Conservation (phyloP, 2,329 filamentous ascomycete species). For the Lasiodiplodia hormozganensis region DNA sequence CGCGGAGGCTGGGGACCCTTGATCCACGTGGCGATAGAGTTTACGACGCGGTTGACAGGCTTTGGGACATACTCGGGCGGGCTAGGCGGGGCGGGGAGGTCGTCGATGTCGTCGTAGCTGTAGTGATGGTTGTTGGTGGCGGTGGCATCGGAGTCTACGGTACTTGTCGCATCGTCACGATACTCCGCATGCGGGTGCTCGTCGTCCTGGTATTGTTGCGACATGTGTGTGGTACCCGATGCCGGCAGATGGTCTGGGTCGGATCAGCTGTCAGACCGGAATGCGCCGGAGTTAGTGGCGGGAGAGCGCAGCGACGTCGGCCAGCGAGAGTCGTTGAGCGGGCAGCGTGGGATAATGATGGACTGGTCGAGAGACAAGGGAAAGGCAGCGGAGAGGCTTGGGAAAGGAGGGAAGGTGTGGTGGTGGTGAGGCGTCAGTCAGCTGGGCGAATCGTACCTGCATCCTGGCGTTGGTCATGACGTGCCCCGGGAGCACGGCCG, state of each 20-base stretch:
- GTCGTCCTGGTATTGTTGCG: background rate
- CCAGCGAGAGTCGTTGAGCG: conserved; percentile 18
- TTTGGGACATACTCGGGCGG: conserved; percentile 54
- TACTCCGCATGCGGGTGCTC: conserved; percentile 35
- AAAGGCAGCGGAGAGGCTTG: background rate
- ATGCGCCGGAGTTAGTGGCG: conserved; percentile 15
- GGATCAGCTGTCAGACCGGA: conserved; percentile 14
- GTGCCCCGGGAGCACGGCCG: conserved; percentile 11
- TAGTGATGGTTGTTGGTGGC: conserved; percentile 34
- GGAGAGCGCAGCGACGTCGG: background rate
- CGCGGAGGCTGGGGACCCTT: conserved; percentile 57
- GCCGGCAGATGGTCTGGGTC: background rate
- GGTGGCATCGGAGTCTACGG: conserved; percentile 37
- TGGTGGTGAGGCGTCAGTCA: conserved; percentile 3
- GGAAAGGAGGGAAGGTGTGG: background rate
- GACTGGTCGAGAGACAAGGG: background rate
- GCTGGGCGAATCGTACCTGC: conserved; percentile 16
- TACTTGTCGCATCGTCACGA: conserved; percentile 41
- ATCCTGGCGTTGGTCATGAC: conserved; percentile 7
- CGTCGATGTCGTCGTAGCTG: conserved; percentile 43
- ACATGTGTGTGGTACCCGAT: background rate
- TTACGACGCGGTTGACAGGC: conserved; percentile 57
- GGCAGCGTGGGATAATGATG: background rate
- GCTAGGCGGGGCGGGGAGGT: conserved; percentile 36
- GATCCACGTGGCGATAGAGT: conserved; percentile 52